Evolutionary conservation across 192 early-diverging fungal genomes (phyloP), one percentile per base, ranked within the genome.

Genomic region (Allomyces macrogynus): DNA sequence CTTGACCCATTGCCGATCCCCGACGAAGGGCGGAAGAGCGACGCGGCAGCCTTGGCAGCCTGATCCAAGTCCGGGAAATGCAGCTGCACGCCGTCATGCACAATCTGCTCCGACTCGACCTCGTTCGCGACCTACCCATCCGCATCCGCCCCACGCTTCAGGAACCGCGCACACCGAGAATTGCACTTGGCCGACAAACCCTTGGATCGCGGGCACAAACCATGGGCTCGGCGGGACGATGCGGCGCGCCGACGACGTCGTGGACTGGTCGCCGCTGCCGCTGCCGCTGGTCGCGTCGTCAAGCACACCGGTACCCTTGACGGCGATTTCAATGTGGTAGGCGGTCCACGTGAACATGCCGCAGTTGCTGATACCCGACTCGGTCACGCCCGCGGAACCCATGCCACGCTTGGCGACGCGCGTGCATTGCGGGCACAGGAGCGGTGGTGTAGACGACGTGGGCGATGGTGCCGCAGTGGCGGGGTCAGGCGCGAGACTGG

Each of bases 31-130:
- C 60, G 60, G 23, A 10, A 9, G 14, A 20, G 60, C 60, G 60
- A 20, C 9, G 60, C 60, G 60, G 60, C 60, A 12, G 27, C 68
- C 70, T 69, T 72, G 70, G 7, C 69, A 67, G 32, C 32, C 32
- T 40, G 3, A 8, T 40, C 32, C 49, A 57, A n/a, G 20, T 57
- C 49, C 3, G 49, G 49, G 20, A 57, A 57, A 14, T 24, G 76
- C 80, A 14, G 23, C 44, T n/a, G 70, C 71, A 40, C 69, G 70
- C 18, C 86, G 64, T 94, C 92, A 24, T 86, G 76, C 0, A 97
- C 93, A 67, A 99, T 97, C 72, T 99, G 95, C 73, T 99, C 95
- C 1, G 92, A 92, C 75, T 99, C 95, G 1, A 99, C 93, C 66
- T 99, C 95, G 71, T 99, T 99, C 11, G 95, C 95, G 12, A 99